phyloP scores from a whole-genome alignment of 2,329 filamentous ascomycete genomes.

The Plenodomus biglobosus region DNA sequence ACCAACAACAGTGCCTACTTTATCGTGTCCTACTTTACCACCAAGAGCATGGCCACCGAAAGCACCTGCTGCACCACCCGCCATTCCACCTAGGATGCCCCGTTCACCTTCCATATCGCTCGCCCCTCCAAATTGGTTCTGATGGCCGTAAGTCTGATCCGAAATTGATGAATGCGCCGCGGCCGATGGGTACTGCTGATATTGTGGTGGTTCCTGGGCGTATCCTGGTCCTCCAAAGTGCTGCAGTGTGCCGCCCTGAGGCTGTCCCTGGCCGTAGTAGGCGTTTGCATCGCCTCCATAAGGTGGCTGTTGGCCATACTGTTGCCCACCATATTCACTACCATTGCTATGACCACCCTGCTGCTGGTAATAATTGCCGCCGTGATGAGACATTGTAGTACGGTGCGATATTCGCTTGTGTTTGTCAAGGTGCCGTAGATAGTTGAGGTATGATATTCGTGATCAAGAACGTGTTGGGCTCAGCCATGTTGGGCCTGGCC shows the following conservation, averaged over 20 bases:
- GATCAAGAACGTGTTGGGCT: no score
- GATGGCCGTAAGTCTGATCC: constrained; percentile 24
- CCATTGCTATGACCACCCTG: neutral
- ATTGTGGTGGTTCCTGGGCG: constrained; percentile 24
- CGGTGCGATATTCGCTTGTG: no score
- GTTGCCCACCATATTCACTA: neutral
- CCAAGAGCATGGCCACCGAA: constrained; percentile 31
- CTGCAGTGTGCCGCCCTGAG: constrained; percentile 18
- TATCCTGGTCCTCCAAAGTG: constrained; percentile 11
- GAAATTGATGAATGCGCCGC: constrained; percentile 25
- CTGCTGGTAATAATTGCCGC: constrained; percentile 12
- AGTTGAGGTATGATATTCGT: neutral
- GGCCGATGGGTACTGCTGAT: constrained; percentile 26
- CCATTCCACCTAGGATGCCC: constrained; percentile 30
- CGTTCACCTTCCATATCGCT: constrained; percentile 29
- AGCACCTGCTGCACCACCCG: constrained; percentile 30
- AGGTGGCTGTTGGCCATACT: constrained; percentile 7
- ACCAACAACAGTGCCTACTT: constrained; percentile 24
- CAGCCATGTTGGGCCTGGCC: neutral
- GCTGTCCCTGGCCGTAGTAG: constrained; percentile 15
- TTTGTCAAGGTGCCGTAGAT: no score
- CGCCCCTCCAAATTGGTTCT: constrained; percentile 24
- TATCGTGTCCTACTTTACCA: constrained; percentile 28
- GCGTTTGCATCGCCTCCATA: constrained; percentile 13
- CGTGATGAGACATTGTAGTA: constrained; percentile 3